These are phyloP conservation scores for Pythium rishiriense DNA, from an alignment of 352 stramenopile species.

Conservation along the genomic window DNA sequence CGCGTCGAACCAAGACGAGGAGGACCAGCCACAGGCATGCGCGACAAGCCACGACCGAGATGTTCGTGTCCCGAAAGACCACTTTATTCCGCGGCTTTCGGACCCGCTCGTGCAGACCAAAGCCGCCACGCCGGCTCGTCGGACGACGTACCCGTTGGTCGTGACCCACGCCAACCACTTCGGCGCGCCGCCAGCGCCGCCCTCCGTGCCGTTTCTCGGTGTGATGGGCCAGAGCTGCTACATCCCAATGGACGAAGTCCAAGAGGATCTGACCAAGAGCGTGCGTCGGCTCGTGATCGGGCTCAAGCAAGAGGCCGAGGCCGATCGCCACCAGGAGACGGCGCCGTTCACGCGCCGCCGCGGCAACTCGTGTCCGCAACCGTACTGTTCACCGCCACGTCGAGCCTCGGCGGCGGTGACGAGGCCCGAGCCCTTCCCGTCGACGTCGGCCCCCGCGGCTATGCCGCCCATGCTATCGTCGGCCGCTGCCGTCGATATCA, in stretches of 20 bases:
- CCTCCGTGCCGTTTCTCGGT: neutral
- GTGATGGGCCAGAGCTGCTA: constrained; percentile 22
- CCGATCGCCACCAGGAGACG: constrained; percentile 2
- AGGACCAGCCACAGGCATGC: constrained; percentile 8
- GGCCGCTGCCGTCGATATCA: neutral
- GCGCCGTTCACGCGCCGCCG: constrained; percentile 35
- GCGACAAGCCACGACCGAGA: constrained; percentile 1
- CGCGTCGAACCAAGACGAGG: constrained; percentile 46
- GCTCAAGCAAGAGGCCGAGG: constrained; percentile 62
- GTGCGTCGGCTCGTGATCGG: constrained; percentile 76
- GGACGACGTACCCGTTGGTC: constrained; percentile 21
- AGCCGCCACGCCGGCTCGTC: neutral
- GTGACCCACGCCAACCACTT: neutral
- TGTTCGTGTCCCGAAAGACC: constrained; percentile 7
- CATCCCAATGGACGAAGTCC: constrained; percentile 46
- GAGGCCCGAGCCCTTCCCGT: neutral
- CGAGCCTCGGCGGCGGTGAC: neutral
- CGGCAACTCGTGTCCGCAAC: constrained; percentile 67
- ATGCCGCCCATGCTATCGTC: neutral
- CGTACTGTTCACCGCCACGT: constrained; percentile 22
- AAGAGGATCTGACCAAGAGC: constrained; percentile 69
- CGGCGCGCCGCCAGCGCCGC: neutral
- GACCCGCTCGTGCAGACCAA: constrained; percentile 13
- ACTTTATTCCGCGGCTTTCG: constrained; percentile 8
- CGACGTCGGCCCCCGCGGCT: constrained; percentile 1